Conservation (phyloP, 1,139 yeast species). For the Lodderomyces orthopsilosis region DNA sequence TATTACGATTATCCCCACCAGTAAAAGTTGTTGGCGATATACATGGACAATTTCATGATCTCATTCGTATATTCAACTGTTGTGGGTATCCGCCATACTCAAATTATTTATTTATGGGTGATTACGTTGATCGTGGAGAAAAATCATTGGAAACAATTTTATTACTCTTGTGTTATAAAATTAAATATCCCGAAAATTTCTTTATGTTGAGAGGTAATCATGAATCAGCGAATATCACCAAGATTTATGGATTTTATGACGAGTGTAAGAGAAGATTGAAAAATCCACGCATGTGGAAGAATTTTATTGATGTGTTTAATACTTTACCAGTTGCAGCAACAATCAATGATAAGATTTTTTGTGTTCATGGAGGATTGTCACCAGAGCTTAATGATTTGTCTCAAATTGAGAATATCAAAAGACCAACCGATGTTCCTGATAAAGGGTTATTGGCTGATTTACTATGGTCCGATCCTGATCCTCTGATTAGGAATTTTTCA, state of each 20-base stretch:
- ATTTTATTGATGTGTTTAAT: slow-evolving; percentile 78
- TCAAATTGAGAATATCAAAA: slow-evolving; percentile 65
- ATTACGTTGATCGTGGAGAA: slow-evolving; percentile 83
- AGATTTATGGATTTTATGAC: slow-evolving; percentile 84
- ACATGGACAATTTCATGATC: slow-evolving; percentile 80
- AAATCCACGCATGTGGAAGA: slow-evolving; percentile 64
- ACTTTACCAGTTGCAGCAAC: slow-evolving; percentile 86
- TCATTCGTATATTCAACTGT: slow-evolving; percentile 67
- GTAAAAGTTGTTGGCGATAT: slow-evolving; percentile 86
- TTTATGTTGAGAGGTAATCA: slow-evolving; percentile 84
- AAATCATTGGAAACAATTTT: slow-evolving; percentile 79
- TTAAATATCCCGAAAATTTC: slow-evolving; percentile 79
- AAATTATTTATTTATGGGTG: slow-evolving; percentile 77
- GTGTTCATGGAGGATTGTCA: slow-evolving; percentile 88
- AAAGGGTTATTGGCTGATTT: slow-evolving; percentile 77
- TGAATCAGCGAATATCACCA: slow-evolving; percentile 79
- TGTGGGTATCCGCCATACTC: slow-evolving; percentile 82
- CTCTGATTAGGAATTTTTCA: slow-evolving; percentile 44
- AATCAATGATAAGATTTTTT: slow-evolving; percentile 78
- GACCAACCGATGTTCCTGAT: slow-evolving; percentile 90
- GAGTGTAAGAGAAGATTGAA: slow-evolving; percentile 78
- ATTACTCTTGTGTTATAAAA: slow-evolving; percentile 67
- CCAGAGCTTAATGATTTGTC: slow-evolving; percentile 65
- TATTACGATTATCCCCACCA: slow-evolving; percentile 75
- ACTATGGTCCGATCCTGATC: slow-evolving; percentile 87